These are phyloP conservation scores for Endothia cerciana DNA, from an alignment of 2,329 filamentous ascomycete species.

Conservation along the genomic window DNA sequence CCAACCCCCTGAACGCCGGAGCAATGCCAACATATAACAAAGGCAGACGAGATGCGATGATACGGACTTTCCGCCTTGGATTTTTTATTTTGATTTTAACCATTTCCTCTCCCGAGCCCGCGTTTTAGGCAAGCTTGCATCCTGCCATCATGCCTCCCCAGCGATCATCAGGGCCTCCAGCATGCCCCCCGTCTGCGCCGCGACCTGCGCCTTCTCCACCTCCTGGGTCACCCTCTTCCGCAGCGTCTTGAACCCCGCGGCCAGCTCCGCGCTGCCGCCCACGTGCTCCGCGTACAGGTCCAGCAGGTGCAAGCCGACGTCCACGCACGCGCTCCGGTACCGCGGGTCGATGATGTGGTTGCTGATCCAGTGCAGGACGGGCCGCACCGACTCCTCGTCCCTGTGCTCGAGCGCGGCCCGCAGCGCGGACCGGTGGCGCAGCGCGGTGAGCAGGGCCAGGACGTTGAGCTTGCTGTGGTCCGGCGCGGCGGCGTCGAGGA, in stretches of 20 bases:
- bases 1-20: conserved; percentile 24
- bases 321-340: conserved; percentile 79
- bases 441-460: conserved; percentile 78
- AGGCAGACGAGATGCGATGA: neutral
- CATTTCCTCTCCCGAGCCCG: too few relatives aligned
- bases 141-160: conserved; percentile 24
- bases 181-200: conserved; percentile 85
- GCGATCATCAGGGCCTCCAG: conserved; percentile 69
- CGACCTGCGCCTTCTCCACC: conserved; percentile 82
- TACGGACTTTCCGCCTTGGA: neutral
- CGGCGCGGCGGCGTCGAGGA: conserved; percentile 59
- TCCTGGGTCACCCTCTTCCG: conserved; percentile 73
- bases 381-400: conserved; percentile 80
- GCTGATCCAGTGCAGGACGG: conserved; percentile 81
- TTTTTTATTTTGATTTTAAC: neutral
- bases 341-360: conserved; percentile 82
- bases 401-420: conserved; percentile 78
- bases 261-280: conserved; percentile 73
- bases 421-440: conserved; percentile 86
- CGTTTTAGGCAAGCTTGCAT: too few relatives aligned
- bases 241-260: conserved; percentile 69
- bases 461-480: conserved; percentile 65
- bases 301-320: conserved; percentile 79
- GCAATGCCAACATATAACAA: conserved; percentile 24
- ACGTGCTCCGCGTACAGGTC: conserved; percentile 87